phyloP scores from a whole-genome alignment of 2,329 filamentous ascomycete genomes.

The Endocalyx cinctus region DNA sequence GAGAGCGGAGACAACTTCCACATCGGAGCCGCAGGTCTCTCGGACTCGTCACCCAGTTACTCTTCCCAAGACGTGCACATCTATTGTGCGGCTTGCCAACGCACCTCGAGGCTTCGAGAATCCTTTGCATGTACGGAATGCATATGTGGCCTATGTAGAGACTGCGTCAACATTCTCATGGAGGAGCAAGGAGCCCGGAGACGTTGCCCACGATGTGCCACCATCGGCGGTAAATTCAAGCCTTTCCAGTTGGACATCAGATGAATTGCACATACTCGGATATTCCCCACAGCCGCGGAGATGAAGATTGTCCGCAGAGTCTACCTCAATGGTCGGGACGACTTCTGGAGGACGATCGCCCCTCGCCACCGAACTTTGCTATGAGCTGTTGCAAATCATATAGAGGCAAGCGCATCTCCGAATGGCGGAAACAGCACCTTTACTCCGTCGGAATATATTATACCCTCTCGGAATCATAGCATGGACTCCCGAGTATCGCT shows the following conservation, averaged over 20 bases:
- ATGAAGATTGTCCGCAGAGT: background rate
- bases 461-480: too few species aligned
- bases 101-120: slow-evolving; percentile 70
- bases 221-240: slow-evolving; percentile 76
- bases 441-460: too few species aligned
- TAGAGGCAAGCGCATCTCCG: too few species aligned
- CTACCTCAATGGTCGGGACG: background rate
- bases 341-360: too few species aligned
- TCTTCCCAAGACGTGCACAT: slow-evolving; percentile 77
- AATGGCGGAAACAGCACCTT: too few species aligned
- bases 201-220: slow-evolving; percentile 75
- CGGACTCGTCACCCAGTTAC: slow-evolving; percentile 69
- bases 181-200: slow-evolving; percentile 69
- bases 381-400: too few species aligned
- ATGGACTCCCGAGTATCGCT: too few species aligned
- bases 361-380: too few species aligned
- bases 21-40: slow-evolving; percentile 60
- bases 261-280: slow-evolving; percentile 35
- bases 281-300: too few species aligned
- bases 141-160: slow-evolving; percentile 85
- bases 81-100: slow-evolving; percentile 84
- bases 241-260: slow-evolving; percentile 80
- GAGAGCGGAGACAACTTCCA: slow-evolving; percentile 68
- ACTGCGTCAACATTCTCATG: slow-evolving; percentile 79
- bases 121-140: slow-evolving; percentile 95